Percentiles rank a stretch among this genome's conserved stretches.
phyloP scores from a whole-genome alignment of 73 alveolate species.

The Tetrahymena elliotti region DNA sequence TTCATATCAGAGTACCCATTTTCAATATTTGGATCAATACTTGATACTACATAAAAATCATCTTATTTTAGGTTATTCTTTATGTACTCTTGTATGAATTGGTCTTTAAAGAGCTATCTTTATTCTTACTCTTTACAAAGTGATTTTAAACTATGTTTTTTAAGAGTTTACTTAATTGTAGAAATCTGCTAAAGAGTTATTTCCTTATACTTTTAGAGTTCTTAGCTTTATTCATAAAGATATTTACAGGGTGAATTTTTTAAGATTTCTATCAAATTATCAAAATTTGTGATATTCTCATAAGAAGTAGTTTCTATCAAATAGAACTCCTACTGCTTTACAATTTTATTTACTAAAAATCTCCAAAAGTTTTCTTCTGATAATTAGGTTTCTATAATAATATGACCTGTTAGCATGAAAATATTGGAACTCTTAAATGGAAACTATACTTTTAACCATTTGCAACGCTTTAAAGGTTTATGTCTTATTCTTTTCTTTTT shows the following conservation, averaged over 20 bases:
- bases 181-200: neutral
- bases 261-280: neutral
- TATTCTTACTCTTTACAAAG: neutral
- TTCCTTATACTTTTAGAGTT: neutral
- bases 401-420: neutral
- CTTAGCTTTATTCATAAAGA: neutral
- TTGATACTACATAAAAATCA: neutral
- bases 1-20: neutral
- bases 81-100: neutral
- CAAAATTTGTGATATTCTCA: neutral
- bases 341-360: neutral
- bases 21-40: neutral
- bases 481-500: neutral
- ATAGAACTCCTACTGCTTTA: neutral
- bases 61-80: neutral
- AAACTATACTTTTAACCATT: neutral
- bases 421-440: neutral
- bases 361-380: neutral
- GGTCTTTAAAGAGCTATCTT: neutral
- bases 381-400: neutral
- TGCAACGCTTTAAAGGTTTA: neutral
- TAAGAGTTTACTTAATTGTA: neutral
- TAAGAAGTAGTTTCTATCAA: neutral
- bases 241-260: neutral
- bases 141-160: neutral